phyloP scores from a whole-genome alignment of 805 yeast species.

The Metschnikowia arizonensis region DNA sequence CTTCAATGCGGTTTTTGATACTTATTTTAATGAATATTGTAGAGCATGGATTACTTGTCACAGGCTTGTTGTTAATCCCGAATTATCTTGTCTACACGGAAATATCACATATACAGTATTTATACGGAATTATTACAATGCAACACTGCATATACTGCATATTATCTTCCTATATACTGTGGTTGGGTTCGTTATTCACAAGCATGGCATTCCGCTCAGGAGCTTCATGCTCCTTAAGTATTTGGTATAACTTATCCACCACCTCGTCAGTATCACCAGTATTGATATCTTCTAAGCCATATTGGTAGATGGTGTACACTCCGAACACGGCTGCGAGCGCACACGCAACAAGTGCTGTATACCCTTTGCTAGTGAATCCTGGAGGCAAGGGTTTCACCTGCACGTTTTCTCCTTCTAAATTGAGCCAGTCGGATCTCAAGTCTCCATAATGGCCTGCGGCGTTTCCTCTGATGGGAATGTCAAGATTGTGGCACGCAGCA shows the following conservation, averaged over 20 bases:
- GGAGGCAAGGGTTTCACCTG: slow-evolving; percentile 62
- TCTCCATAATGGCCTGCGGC: slow-evolving; percentile 62
- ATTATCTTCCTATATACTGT: neutral
- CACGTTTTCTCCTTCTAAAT: slow-evolving; percentile 54
- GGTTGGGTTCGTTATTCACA: neutral
- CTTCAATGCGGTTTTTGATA: too few relatives aligned
- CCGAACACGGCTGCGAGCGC: slow-evolving; percentile 58
- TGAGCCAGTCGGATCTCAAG: slow-evolving; percentile 44
- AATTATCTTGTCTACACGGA: too few relatives aligned
- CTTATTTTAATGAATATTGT: too few relatives aligned
- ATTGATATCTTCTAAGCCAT: slow-evolving; percentile 61
- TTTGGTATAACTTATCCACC: slow-evolving; percentile 28
- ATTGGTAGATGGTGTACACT: slow-evolving; percentile 52
- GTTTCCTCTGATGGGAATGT: slow-evolving; percentile 53
- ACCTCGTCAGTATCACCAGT: slow-evolving; percentile 47
- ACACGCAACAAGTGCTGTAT: slow-evolving; percentile 55
- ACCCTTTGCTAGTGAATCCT: slow-evolving; percentile 71
- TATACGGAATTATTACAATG: too few relatives aligned
- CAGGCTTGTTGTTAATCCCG: too few relatives aligned
- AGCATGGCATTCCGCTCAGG: slow-evolving; percentile 16
- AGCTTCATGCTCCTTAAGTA: slow-evolving; percentile 27
- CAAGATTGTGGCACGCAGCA: slow-evolving; percentile 45
- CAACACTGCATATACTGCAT: too few relatives aligned
- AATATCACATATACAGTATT: too few relatives aligned
- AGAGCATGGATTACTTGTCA: too few relatives aligned